A percentile compares a stretch with the other conserved stretches of the same genome.
These are phyloP conservation scores for Saussurea involucrata DNA, from an alignment of 129 eudicot species.

Conservation along the genomic window DNA sequence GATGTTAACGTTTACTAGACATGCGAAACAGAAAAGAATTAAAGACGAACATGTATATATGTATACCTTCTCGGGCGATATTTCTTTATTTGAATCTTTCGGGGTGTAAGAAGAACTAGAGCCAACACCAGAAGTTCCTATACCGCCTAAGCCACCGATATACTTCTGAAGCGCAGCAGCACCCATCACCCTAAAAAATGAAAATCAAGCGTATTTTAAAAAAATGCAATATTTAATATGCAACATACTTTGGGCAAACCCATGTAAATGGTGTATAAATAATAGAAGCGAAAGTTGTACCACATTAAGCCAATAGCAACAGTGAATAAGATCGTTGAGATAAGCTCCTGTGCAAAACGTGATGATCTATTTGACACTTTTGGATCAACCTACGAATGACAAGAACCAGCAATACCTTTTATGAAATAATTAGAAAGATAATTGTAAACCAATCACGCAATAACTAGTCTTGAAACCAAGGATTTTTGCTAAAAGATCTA, in stretches of 20 bases:
- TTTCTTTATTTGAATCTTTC: constrained; percentile 86
- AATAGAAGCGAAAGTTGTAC: constrained; percentile 37
- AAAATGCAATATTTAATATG: background rate
- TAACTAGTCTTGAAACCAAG: background rate
- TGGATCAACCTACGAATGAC: constrained; percentile 20
- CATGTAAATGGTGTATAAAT: background rate
- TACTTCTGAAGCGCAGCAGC: constrained; percentile 92
- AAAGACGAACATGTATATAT: background rate
- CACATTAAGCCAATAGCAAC: constrained; percentile 77
- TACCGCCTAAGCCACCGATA: constrained; percentile 80
- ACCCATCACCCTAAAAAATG: constrained; percentile 66
- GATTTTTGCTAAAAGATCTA: background rate
- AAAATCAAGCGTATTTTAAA: background rate
- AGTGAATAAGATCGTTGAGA: constrained; percentile 81
- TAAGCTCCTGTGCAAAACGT: constrained; percentile 73
- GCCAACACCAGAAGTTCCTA: constrained; percentile 92
- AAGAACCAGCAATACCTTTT: background rate
- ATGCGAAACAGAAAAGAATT: background rate
- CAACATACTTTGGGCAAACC: background rate
- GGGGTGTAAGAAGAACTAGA: constrained; percentile 87
- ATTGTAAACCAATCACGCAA: background rate
- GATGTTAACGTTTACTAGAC: background rate
- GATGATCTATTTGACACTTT: constrained; percentile 54
- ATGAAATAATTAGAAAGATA: constrained; percentile 1
- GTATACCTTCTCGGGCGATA: constrained; percentile 82